Evolutionary conservation across 2,329 filamentous ascomycete genomes (phyloP).

Genomic region (Pseudocercospora fuligena): DNA sequence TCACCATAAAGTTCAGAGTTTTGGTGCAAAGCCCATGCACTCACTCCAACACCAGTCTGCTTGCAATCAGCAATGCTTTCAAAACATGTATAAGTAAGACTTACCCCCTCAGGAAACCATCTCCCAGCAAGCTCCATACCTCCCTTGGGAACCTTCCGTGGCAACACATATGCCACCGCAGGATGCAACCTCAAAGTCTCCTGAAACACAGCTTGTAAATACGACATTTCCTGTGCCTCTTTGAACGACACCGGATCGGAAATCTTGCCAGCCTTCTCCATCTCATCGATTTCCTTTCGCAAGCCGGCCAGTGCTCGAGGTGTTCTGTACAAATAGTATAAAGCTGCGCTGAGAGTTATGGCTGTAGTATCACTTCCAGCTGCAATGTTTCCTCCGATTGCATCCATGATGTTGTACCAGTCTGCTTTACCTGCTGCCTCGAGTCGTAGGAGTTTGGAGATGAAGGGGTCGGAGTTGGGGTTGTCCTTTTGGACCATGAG

Average conservation of each 20-base stretch:
- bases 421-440: constrained; percentile 41
- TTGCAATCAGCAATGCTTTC: too few relatives aligned
- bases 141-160: constrained; percentile 44
- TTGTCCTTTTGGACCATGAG: constrained; percentile 40
- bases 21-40: constrained; percentile 40
- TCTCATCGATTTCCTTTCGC: constrained; percentile 42
- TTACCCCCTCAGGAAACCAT: constrained; percentile 39
- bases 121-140: constrained; percentile 44
- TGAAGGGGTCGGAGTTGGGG: constrained; percentile 33
- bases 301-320: constrained; percentile 39
- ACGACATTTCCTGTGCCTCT: constrained; percentile 38
- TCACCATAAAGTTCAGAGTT: constrained; percentile 50
- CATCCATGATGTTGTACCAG: constrained; percentile 39
- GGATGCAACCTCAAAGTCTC: constrained; percentile 23
- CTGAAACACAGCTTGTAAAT: constrained; percentile 21
- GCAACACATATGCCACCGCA: constrained; percentile 44
- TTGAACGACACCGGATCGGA: constrained; percentile 37
- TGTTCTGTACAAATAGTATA: constrained; percentile 46
- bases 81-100: neutral
- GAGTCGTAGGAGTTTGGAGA: constrained; percentile 43
- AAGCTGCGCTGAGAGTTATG: constrained; percentile 32
- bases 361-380: constrained; percentile 46
- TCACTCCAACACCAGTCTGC: constrained; percentile 18
- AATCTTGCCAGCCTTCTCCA: constrained; percentile 32
- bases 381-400: constrained; percentile 44